Conservation (phyloP, 768 basidiomycete genomes). For the Lactarius deliciosus region DNA sequence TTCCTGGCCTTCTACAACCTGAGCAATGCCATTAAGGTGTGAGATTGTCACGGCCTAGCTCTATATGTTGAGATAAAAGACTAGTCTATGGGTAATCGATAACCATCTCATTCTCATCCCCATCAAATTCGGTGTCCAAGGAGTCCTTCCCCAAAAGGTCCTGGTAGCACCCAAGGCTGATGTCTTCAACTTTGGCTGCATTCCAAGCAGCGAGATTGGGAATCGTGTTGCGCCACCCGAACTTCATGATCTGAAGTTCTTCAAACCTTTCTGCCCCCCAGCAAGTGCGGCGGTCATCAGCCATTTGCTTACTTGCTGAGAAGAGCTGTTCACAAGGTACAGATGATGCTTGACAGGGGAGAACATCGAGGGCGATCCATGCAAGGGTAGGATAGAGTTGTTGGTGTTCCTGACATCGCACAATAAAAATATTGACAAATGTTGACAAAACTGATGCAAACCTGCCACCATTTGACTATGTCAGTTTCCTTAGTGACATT, state of each 20-base stretch:
- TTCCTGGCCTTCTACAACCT: too few species aligned
- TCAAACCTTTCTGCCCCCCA: conserved; percentile 22
- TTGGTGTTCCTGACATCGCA: background rate
- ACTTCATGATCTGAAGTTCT: conserved; percentile 25
- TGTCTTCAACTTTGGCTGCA: background rate
- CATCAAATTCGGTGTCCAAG: too few species aligned
- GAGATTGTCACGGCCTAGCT: too few species aligned
- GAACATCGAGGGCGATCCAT: conserved; percentile 19
- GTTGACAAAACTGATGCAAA: too few species aligned
- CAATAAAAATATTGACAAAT: too few species aligned
- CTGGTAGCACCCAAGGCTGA: too few species aligned
- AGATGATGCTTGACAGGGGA: conserved; percentile 20
- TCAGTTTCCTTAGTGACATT: conserved; percentile 27
- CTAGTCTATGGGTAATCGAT: too few species aligned
- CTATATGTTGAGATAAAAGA: too few species aligned
- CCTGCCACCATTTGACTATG: conserved; percentile 28
- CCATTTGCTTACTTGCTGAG: conserved; percentile 21
- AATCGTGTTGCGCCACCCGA: conserved; percentile 18
- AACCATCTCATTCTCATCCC: too few species aligned
- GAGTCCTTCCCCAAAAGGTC: too few species aligned
- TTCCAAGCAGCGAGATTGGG: conserved; percentile 1
- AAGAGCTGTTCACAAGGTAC: conserved; percentile 28
- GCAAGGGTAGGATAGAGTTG: conserved; percentile 16
- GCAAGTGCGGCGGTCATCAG: background rate
- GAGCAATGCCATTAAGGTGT: too few species aligned